Base-by-base conservation (phyloP, 208 protist species). In the Leishmania guyanensis region DNA sequence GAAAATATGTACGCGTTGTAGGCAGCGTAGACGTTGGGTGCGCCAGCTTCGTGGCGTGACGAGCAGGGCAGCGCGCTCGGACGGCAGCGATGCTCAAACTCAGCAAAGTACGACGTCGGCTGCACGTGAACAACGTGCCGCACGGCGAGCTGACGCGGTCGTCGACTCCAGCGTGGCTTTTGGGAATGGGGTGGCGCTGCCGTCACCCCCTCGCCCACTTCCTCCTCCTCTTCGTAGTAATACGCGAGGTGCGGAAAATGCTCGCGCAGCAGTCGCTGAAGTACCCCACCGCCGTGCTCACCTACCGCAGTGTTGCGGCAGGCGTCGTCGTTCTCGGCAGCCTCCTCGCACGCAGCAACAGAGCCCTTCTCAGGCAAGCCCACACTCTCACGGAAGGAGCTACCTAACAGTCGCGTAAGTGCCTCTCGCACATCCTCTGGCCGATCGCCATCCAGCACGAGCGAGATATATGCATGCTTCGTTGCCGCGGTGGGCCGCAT, bases 391-490 rank as follows among this genome's bases (percentile, higher is more conserved):
- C 22, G 6, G 43, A 53, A 16, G 22, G 68, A 12, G 72, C 51
- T 29, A 58, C 83, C 86, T 66, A 95, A 78, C 17, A 97, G 85
- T 12, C 51, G 56, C 50, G 83, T 56, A 29, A 97, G 43, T 2
- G 92, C 89, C 10, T 3, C 53, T 64, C 77, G 86, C 33, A 97
- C 83, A 16, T 95, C 92, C 5, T 69, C 68, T 0, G 83, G 70
- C 14, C 43, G 51, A 71, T 96, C 85, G 17, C 91, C 88, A 80
- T 97, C 94, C 39, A 97, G 83, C 9, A 97, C 82, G 50, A 97
- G 89, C n/a, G 91, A 91, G 9, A 97, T 69, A 69, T 92, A 97
- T 1, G 92, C 50, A 26, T 84, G 80, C 33, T 58, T 76, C 54
- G 92, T 97, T 0, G 86, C 89, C 6, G 77, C 43, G 2, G 92